Evolutionary conservation across 352 stramenopile species (phyloP).

Genomic region (Phytophthora colocasiae): DNA sequence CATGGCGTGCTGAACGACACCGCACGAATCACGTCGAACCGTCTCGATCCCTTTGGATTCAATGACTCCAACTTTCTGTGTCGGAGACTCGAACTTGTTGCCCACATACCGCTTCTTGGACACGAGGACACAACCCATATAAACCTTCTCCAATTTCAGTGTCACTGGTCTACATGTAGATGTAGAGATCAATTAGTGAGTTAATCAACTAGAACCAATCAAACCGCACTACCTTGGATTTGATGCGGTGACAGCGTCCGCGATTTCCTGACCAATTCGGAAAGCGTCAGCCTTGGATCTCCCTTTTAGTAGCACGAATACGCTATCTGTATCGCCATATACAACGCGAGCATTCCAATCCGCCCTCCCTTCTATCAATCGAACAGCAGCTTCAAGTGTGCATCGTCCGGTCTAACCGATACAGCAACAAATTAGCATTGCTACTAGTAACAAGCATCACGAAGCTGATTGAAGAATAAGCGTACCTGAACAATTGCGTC

Average conservation of each 20-base stretch:
- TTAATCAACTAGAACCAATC: neutral
- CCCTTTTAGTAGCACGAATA: conserved; percentile 98
- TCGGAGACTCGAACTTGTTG: conserved; percentile 79
- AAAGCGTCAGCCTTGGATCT: conserved; percentile 95
- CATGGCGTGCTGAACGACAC: conserved; percentile 84
- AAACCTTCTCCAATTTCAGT: conserved; percentile 93
- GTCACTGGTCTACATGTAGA: conserved; percentile 62
- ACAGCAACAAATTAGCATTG: conserved; percentile 3
- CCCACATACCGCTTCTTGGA: conserved; percentile 97
- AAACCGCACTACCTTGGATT: conserved; percentile 76
- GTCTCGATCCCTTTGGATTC: conserved; percentile 95
- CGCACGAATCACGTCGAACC: conserved; percentile 93
- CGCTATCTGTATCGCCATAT: conserved; percentile 98
- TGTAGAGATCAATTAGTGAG: neutral
- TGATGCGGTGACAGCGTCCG: conserved; percentile 77
- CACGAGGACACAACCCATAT: conserved; percentile 92
- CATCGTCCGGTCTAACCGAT: conserved; percentile 75
- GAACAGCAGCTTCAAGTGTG: conserved; percentile 95
- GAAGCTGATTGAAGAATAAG: neutral
- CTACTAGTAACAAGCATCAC: neutral
- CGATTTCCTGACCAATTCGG: conserved; percentile 92
- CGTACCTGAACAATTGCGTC: conserved; percentile 98
- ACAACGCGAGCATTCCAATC: conserved; percentile 93
- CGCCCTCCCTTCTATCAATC: conserved; percentile 86
- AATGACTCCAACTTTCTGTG: conserved; percentile 59